A percentile compares a stretch with the other conserved stretches of the same genome.
Evolutionary conservation across 2,329 filamentous ascomycete genomes (phyloP).

Genomic region (Claviceps africana): DNA sequence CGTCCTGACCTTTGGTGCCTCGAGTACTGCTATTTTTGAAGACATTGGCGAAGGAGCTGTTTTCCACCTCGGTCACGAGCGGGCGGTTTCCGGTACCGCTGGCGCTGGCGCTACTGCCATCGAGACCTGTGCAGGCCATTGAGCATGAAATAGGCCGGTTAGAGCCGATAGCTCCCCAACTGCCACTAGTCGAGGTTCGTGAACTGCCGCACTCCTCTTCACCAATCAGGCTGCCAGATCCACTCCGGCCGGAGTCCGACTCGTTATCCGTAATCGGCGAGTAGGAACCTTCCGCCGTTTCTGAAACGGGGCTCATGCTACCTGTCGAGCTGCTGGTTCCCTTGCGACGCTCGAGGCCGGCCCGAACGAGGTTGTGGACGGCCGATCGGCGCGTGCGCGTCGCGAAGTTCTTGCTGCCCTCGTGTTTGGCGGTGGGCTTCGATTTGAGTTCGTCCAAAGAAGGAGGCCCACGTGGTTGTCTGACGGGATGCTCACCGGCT

Average conservation of each 20-base stretch:
- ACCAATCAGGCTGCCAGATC: constrained; percentile 68
- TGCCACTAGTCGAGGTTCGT: constrained; percentile 59
- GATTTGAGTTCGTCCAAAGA: constrained; percentile 78
- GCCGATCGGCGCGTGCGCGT: constrained; percentile 84
- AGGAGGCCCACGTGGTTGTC: constrained; percentile 86
- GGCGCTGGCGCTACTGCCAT: constrained; percentile 49
- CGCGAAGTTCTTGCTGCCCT: constrained; percentile 96
- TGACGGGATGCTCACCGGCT: constrained; percentile 84
- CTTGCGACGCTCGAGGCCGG: constrained; percentile 76
- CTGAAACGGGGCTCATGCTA: constrained; percentile 80
- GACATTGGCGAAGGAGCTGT: constrained; percentile 50
- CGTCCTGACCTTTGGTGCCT: constrained; percentile 38
- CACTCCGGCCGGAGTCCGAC: constrained; percentile 56
- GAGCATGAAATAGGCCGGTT: constrained; percentile 63
- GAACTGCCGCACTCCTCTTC: constrained; percentile 58
- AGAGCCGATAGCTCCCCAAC: constrained; percentile 70
- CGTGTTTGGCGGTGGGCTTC: constrained; percentile 82
- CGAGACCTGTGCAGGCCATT: constrained; percentile 48
- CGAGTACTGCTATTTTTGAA: constrained; percentile 46
- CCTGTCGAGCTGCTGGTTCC: constrained; percentile 56
- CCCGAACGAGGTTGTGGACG: constrained; percentile 79
- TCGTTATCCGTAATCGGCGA: constrained; percentile 61
- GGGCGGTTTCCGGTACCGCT: constrained; percentile 17
- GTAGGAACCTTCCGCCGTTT: constrained; percentile 54
- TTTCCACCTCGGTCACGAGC: constrained; percentile 32